Conservation (phyloP, 129 eudicot species). For the Tanacetum coccineum region DNA sequence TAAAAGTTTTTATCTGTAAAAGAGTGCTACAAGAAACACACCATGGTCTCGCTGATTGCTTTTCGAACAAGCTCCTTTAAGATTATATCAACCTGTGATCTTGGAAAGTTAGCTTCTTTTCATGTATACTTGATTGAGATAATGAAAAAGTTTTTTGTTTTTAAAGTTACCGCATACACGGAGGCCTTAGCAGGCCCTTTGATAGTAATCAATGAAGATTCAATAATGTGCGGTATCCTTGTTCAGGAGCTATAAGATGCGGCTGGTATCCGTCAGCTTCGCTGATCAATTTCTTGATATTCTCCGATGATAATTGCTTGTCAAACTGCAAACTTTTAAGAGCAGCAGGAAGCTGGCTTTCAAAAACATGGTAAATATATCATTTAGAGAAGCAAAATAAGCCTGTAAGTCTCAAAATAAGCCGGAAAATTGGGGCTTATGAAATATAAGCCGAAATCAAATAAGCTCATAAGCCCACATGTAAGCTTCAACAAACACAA, state of each 20-base stretch:
- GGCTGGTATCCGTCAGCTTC: constrained; percentile 47
- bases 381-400: too few relatives aligned
- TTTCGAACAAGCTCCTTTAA: constrained; percentile 48
- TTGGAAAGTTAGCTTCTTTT: constrained; percentile 13
- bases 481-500: too few relatives aligned
- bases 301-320: constrained; percentile 43
- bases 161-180: constrained; percentile 40
- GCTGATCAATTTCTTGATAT: constrained; percentile 34
- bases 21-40: constrained; percentile 21
- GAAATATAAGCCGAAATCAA: too few relatives aligned
- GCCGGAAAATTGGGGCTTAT: too few relatives aligned
- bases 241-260: constrained; percentile 47
- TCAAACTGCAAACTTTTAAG: constrained; percentile 62
- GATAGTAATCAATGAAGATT: constrained; percentile 36
- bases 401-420: too few relatives aligned
- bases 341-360: constrained; percentile 76
- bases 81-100: constrained; percentile 41
- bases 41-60: constrained; percentile 45
- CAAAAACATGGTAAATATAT: constrained; percentile 79
- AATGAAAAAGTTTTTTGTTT: neutral
- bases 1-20: neutral
- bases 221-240: constrained; percentile 52
- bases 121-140: neutral
- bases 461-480: too few relatives aligned
- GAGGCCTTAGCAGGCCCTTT: constrained; percentile 48